Evolutionary conservation across 495 filamentous ascomycete genomes (phyloP), one percentile per base, ranked within the genome.

Genomic region (Penicillium desertorum): DNA sequence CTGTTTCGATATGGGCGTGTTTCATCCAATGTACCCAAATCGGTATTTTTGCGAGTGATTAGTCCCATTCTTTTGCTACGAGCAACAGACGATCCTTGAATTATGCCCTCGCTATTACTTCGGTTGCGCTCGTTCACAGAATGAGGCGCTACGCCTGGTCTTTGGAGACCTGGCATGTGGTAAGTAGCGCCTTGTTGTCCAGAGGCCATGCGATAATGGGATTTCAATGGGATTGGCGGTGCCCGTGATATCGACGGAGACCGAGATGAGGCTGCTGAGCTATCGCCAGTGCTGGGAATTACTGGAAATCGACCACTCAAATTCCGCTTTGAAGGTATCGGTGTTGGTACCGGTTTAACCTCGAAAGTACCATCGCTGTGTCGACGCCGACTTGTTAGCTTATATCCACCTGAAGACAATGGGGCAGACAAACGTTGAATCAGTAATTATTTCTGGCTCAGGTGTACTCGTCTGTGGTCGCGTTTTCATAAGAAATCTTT

Each of bases 31-130:
- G 88, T 88, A 23, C 84, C 84, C 10, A 95, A 75, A 52, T 91
- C 90, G 14, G 84, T 82, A 23, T 86, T 81, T 65, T 90, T 89
- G 60, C 82, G 86, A 10, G 84, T 86, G 29, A 96, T 85, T 27
- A 95, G 86, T 5, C 92, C 92, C 90, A 96, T 96, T 6, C 93
- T 84, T 62, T 87, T 86, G 53, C 67, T 80, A 57, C 74, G 88
- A 75, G 79, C 76, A 10, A 77, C 70, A 49, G 74, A 67, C 12
- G 84, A 81, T 20, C 80, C 80, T 42, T 85, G 81, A 34, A 90
- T 80, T 16, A 90, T 79, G 22, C 88, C 91, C 68, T 98, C 93
- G 56, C 91, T 96, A 61, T 96, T 94, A 62, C 91, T 96, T 44
- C 93, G 85, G 44, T 90, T 84, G 23, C 92, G 83, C 64, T 98